These are phyloP conservation scores for Trichoderma semiorbis DNA, from an alignment of 2,329 filamentous ascomycete species.

Conservation along the genomic window DNA sequence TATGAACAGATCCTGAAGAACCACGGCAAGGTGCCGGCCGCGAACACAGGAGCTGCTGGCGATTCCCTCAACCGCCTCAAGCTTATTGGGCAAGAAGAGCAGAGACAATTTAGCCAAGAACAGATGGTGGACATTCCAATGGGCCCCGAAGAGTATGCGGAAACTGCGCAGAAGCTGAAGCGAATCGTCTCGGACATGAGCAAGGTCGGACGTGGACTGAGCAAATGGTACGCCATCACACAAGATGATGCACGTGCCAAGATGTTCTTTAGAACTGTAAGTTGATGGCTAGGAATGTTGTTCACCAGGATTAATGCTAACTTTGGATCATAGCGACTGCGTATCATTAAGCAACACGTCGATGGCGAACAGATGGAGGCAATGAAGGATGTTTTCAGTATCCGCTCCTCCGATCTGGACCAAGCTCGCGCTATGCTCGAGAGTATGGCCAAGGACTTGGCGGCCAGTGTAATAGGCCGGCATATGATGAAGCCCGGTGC, in stretches of 20 bases:
- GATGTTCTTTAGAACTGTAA: conserved; percentile 52
- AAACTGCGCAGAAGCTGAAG: conserved; percentile 43
- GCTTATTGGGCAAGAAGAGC: conserved; percentile 40
- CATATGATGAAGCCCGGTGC: conserved; percentile 27
- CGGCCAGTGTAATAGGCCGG: conserved; percentile 30
- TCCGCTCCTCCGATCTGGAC: conserved; percentile 50
- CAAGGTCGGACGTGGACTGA: conserved; percentile 44
- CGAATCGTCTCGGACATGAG: conserved; percentile 41
- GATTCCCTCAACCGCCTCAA: conserved; percentile 32
- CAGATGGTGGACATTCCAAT: conserved; percentile 45
- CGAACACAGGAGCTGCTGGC: not conserved
- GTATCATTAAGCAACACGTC: conserved; percentile 51
- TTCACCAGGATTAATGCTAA: conserved; percentile 30
- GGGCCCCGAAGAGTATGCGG: conserved; percentile 41
- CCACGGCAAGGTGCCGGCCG: conserved; percentile 22
- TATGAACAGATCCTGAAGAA: conserved; percentile 40
- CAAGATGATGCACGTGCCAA: conserved; percentile 48
- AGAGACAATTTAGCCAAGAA: conserved; percentile 38
- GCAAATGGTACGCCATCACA: conserved; percentile 47
- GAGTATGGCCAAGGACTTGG: conserved; percentile 50
- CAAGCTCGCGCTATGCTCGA: conserved; percentile 46
- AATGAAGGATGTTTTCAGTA: conserved; percentile 49
- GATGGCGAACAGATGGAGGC: conserved; percentile 46
- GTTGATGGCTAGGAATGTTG: conserved; percentile 24
- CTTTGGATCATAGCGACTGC: conserved; percentile 44